Evolutionary conservation across 805 yeast species (phyloP).

Genomic region (Saccharomycopsis vini): DNA sequence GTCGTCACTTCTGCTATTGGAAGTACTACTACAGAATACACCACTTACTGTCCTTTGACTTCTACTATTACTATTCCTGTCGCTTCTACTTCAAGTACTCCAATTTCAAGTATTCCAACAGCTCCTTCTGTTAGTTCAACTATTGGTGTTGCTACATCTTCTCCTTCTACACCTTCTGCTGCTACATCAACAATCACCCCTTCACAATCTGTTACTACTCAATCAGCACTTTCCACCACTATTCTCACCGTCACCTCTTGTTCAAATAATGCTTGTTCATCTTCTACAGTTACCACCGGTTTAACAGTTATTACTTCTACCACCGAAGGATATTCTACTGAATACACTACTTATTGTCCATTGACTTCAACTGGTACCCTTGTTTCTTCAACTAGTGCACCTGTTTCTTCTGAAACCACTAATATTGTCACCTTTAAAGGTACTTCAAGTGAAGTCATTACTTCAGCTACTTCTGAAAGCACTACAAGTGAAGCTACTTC

Average conservation of each 20-base stretch:
- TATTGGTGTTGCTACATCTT: too few species aligned
- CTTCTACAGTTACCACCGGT: constrained; percentile 23
- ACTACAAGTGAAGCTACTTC: too few species aligned
- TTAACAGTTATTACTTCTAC: constrained; percentile 24
- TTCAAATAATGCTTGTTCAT: constrained; percentile 18
- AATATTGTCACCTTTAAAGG: too few species aligned
- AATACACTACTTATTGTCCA: constrained; percentile 25
- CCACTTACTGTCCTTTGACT: constrained; percentile 25
- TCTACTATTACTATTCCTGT: constrained; percentile 1
- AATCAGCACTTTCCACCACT: constrained; percentile 12
- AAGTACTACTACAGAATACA: constrained; percentile 23
- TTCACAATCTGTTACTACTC: neutral
- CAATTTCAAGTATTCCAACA: neutral
- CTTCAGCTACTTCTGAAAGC: too few species aligned
- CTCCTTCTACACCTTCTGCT: neutral
- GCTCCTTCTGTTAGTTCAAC: neutral
- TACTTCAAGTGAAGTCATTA: too few species aligned
- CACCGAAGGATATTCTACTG: constrained; percentile 22
- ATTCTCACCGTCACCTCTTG: constrained; percentile 21
- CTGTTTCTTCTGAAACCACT: too few species aligned
- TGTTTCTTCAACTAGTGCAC: too few species aligned
- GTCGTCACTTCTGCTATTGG: constrained; percentile 22
- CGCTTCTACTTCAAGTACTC: neutral
- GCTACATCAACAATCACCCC: neutral
- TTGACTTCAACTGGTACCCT: constrained; percentile 15